These are phyloP conservation scores for Lenzites betulinus DNA, from an alignment of 768 basidiomycete genomes.

Conservation along the genomic window DNA sequence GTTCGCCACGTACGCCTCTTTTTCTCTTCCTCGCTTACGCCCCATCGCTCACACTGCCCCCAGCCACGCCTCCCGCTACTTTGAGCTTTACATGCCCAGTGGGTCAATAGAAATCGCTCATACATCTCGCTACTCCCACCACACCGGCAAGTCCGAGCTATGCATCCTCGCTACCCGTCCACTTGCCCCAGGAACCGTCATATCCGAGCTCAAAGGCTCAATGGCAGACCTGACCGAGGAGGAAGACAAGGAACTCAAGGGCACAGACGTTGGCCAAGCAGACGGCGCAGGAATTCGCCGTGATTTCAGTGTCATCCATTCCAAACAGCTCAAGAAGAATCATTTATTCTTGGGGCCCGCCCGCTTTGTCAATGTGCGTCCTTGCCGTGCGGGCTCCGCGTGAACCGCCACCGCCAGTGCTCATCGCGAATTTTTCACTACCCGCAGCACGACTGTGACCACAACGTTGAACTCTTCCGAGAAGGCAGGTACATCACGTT, in stretches of 20 bases:
- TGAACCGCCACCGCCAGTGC: conserved; percentile 5
- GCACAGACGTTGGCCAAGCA: conserved; percentile 66
- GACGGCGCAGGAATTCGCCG: conserved; percentile 63
- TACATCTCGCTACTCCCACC: conserved; percentile 84
- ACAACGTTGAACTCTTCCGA: conserved; percentile 87
- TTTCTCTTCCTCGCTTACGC: conserved; percentile 23
- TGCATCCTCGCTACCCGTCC: conserved; percentile 83
- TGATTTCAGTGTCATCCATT: conserved; percentile 91
- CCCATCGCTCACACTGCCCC: conserved; percentile 28
- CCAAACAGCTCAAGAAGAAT: conserved; percentile 89
- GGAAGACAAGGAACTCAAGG: conserved; percentile 84
- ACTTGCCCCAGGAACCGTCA: conserved; percentile 67
- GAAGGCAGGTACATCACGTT: conserved; percentile 91
- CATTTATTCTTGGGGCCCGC: conserved; percentile 90
- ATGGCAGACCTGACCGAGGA: conserved; percentile 87
- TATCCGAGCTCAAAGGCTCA: conserved; percentile 87
- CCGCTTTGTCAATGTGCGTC: conserved; percentile 87
- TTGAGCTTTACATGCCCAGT: conserved; percentile 81
- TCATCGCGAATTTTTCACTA: conserved; percentile 5
- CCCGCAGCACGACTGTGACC: conserved; percentile 84
- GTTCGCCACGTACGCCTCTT: conserved; percentile 79
- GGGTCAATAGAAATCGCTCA: conserved; percentile 88
- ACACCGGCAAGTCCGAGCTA: conserved; percentile 85
- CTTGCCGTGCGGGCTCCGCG: background rate
- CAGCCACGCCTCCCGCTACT: conserved; percentile 87